Conservation (phyloP, 169 alveolate species). For the Eimeria praecox region DNA sequence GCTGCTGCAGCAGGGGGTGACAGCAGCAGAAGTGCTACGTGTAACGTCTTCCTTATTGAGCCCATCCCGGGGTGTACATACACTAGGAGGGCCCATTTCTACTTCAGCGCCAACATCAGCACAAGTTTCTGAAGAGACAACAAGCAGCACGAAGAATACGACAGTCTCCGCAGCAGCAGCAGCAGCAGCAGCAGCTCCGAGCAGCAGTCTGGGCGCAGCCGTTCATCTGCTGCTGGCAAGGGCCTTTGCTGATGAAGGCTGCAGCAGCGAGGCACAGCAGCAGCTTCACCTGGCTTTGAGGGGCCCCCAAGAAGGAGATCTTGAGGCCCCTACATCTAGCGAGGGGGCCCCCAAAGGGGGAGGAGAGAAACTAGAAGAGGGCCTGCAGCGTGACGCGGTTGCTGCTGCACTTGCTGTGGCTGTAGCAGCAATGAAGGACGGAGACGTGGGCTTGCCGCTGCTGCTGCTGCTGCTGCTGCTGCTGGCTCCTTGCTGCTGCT, state of each 20-base stretch:
- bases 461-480: conserved; percentile 1
- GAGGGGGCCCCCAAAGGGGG: not conserved
- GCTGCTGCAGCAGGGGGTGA: conserved; percentile 48
- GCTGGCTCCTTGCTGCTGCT: not conserved
- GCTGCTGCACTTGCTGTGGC: conserved; percentile 33
- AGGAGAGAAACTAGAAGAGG: not conserved
- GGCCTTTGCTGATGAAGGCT: conserved; percentile 24
- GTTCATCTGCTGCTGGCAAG: not conserved
- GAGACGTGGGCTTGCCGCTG: conserved; percentile 15
- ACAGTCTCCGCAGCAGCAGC: not conserved
- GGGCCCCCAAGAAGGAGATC: conserved; percentile 21
- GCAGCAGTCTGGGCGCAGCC: not conserved
- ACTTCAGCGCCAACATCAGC: not conserved
- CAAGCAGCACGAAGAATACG: not conserved
- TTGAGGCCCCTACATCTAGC: not conserved
- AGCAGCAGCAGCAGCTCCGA: not conserved
- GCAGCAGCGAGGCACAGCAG: conserved; percentile 9
- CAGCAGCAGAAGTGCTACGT: not conserved
- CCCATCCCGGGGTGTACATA: not conserved
- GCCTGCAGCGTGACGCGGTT: conserved; percentile 31
- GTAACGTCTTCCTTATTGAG: conserved; percentile 1
- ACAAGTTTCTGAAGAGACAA: not conserved
- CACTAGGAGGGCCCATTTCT: not conserved
- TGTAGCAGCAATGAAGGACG: conserved; percentile 29
- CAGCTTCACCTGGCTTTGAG: not conserved